Base-by-base conservation (phyloP, 352 stramenopile species). In the Phytophthora litchii region DNA sequence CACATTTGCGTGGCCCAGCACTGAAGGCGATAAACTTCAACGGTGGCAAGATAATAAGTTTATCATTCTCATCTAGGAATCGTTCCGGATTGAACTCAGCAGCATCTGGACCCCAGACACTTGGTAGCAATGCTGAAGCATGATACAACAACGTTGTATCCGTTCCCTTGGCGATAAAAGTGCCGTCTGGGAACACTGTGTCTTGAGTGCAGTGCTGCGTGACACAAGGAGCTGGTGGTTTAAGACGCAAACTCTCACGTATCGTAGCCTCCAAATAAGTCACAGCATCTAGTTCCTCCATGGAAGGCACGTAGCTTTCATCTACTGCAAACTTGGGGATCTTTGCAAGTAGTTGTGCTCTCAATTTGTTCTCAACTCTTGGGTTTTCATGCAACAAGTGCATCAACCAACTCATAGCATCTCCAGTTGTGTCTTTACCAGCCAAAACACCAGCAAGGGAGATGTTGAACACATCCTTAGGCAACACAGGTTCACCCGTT, bases 401-500 rank as follows among this genome's bases (percentile, higher is more conserved):
- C 48, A 91, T 66, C 14, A 88, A 31, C 82, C 82, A 92, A 20
- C 66, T 76, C 10, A 78, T 58, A 1, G 68, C 60, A 37, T 71
- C 64, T 27, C 51, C 63, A 16, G 83, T 88, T 0, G 84, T 91
- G 66, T 93, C 83, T 42, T 80, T 71, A 0, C 84, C 84, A 17
- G 80, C 84, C 31, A 92, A 66, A 7, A 91, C 43, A 8, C 87
- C 78, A 14, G 70, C 84, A 4, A 92, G 59, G 3, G 89, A 68
- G 38, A 93, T 83, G 43, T 91, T 80, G 16, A 75, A 76, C 34
- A 92, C 58, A 16, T 79, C 78, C 11, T 41, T 65, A 3, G 71
- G 71, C 3, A 43, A 23, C 5, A 83, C 57, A 1, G 51, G 42
- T 21, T 67, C 38, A 2, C 52, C 56, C 1, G 50, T 68, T 4